Evolutionary conservation across 1,139 yeast species (phyloP), one percentile per base, ranked within the genome.

Genomic region (Citeromyces hawaiiensis): DNA sequence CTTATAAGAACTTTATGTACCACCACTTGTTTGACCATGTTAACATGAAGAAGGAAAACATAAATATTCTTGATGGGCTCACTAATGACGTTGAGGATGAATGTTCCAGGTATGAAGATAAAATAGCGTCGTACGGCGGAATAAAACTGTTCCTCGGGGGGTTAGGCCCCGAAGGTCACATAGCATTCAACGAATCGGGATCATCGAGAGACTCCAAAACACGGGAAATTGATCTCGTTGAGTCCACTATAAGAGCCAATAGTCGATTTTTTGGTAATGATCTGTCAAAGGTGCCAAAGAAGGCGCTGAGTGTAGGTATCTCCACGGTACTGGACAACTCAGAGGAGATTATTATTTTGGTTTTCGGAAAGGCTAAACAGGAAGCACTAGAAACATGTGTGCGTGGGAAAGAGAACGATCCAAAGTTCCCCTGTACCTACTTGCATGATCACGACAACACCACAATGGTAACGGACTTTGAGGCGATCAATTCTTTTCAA

Each of bases 171-270:
- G 77, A 76, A 51, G 82, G 82, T 30, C 81, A 75, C 52, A 63
- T 75, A 52, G 82, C 82, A 1, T 75, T 75, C 52, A 75, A 75
- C 53, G 82, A 75, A 54, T 64, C 71, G 15, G 82, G 82, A 9
- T 70, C 77, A 6, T 38, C 64, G 3, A 60, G 74, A 44, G 53
- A 58, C 43, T 66, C 74, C 6, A 54, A 45, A 15, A 75, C 82
- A 1, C 60, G 82, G 47, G 58, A 59, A 46, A 76, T 75, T 25
- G 51, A 57, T 3, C 61, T 75, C 44, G 81, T 69, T 9, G 60
- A 64, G 39, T 64, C 72, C 27, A 75, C 82, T 15, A 69, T 75
- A 39, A 55, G 61, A 36, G 82, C 81, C 39, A 75, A 75, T 54
- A 66, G 72, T 13, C 60, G 82, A 40, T 75, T 75, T 49, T 75